Evolutionary conservation across 2,329 filamentous ascomycete genomes (phyloP).

Genomic region (Aspergillus sp.): DNA sequence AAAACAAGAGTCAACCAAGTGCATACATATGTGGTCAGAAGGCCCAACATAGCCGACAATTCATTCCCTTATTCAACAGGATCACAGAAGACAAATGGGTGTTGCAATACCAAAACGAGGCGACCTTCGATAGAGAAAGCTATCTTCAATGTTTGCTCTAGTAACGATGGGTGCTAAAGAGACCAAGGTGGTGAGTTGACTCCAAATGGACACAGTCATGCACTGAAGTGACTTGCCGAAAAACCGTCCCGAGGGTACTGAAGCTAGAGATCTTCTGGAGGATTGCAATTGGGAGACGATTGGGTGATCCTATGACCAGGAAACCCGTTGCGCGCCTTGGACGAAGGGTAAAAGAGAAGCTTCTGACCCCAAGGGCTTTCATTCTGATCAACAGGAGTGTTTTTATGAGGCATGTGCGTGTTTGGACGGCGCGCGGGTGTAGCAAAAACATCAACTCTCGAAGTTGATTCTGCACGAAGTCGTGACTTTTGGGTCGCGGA

Average conservation of each 20-base stretch:
- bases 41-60: neutral
- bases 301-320: conserved; percentile 19
- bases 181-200: neutral
- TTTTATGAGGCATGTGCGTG: conserved; percentile 2
- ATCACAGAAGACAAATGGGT: neutral
- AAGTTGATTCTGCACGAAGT: conserved; percentile 4
- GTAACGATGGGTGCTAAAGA: neutral
- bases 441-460: conserved; percentile 6
- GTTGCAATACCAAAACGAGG: neutral
- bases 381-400: conserved; percentile 1
- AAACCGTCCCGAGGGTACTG: neutral
- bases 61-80: neutral
- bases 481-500: neutral
- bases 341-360: conserved; percentile 7
- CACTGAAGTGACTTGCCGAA: neutral
- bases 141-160: neutral
- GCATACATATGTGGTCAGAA: neutral
- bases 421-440: conserved; percentile 15
- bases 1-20: too few relatives aligned
- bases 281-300: conserved; percentile 20
- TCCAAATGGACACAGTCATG: too few relatives aligned
- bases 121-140: neutral
- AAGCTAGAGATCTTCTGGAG: conserved; percentile 2
- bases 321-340: conserved; percentile 3
- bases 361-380: conserved; percentile 12